Conservation (phyloP, 768 basidiomycete genomes). For the Suillus alpinus region DNA sequence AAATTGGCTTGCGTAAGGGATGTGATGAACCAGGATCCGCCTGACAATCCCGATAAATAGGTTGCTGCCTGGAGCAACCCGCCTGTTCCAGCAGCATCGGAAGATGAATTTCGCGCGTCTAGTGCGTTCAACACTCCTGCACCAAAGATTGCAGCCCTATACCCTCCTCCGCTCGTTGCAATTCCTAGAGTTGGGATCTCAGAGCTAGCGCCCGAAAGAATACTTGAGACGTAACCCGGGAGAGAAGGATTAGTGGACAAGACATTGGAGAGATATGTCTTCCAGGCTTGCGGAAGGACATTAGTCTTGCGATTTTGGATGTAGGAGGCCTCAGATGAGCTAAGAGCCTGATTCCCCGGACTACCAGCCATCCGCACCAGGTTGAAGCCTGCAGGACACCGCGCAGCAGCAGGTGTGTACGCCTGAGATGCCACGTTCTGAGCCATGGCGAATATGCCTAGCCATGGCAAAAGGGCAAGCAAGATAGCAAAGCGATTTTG, state of each 20-base stretch:
- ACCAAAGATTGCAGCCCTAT: slow-evolving; percentile 52
- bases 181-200: slow-evolving; percentile 41
- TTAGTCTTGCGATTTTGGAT: slow-evolving; percentile 30
- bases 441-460: slow-evolving; percentile 8
- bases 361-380: slow-evolving; percentile 30
- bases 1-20: slow-evolving; percentile 42
- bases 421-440: slow-evolving; percentile 24
- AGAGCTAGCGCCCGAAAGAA: slow-evolving; percentile 21
- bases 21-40: slow-evolving; percentile 38
- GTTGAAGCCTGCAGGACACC: slow-evolving; percentile 22
- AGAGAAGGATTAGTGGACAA: slow-evolving; percentile 26
- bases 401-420: slow-evolving; percentile 19
- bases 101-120: slow-evolving; percentile 47
- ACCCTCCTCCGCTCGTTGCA: slow-evolving; percentile 55
- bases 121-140: slow-evolving; percentile 50
- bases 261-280: slow-evolving; percentile 37
- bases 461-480: slow-evolving; percentile 2
- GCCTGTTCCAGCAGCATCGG: slow-evolving; percentile 40
- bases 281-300: slow-evolving; percentile 40
- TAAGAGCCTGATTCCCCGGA: slow-evolving; percentile 32
- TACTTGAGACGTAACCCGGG: slow-evolving; percentile 33
- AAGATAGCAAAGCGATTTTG: slow-evolving; percentile 2
- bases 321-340: slow-evolving; percentile 35
- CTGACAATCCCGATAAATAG: slow-evolving; percentile 53
- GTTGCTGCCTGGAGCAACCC: slow-evolving; percentile 52